Percentiles rank a stretch among this genome's conserved stretches.
These are phyloP conservation scores for Lentinus brumalis DNA, from an alignment of 768 basidiomycete genomes.

Conservation along the genomic window DNA sequence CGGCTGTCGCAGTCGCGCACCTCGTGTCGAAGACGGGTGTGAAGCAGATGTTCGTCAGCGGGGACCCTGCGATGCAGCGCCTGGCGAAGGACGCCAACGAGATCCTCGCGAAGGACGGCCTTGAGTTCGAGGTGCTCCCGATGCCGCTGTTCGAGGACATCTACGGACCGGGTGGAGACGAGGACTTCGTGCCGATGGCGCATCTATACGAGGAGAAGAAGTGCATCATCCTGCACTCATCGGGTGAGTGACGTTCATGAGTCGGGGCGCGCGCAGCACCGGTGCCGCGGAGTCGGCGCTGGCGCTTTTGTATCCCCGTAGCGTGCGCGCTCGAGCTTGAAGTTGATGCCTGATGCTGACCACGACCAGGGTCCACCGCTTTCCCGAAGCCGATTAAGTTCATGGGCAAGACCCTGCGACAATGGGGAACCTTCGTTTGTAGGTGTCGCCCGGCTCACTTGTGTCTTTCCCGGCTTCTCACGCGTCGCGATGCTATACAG, in stretches of 20 bases:
- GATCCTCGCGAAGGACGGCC: constrained; percentile 15
- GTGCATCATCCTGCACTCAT: constrained; percentile 18
- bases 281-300: no score
- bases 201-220: not conserved
- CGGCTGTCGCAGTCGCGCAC: constrained; percentile 34
- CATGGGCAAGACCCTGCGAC: constrained; percentile 18
- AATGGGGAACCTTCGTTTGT: constrained; percentile 20
- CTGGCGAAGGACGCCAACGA: constrained; percentile 23
- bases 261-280: not conserved
- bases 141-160: constrained; percentile 28
- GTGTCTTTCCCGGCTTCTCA: not conserved
- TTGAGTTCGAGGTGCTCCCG: constrained; percentile 13
- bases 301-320: not conserved
- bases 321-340: not conserved
- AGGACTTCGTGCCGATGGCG: not conserved
- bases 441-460: not conserved
- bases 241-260: constrained; percentile 9
- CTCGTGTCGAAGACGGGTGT: constrained; percentile 32
- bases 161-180: constrained; percentile 7
- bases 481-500: not conserved
- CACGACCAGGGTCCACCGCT: constrained; percentile 28
- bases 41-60: constrained; percentile 29
- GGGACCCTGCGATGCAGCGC: constrained; percentile 24
- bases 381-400: constrained; percentile 32
- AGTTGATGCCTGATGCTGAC: not conserved